Conservation (phyloP, 768 basidiomycete genomes). For the Boletus fagicola region DNA sequence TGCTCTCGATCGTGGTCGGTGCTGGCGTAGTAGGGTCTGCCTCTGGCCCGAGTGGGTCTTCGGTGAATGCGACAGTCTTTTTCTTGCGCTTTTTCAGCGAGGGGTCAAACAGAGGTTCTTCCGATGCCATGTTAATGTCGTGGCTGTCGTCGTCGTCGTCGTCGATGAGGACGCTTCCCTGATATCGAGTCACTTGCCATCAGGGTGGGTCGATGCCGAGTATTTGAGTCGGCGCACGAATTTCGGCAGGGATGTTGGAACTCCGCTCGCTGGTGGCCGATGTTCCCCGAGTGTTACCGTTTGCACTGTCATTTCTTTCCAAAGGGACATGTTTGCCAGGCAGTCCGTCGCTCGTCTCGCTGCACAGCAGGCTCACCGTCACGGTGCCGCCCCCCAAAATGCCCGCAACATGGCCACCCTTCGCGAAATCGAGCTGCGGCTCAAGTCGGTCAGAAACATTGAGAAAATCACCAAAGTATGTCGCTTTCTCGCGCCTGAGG, state of each 20-base stretch:
- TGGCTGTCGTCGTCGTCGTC: constrained; percentile 18
- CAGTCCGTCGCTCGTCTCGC: constrained; percentile 45
- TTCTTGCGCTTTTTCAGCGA: constrained; percentile 88
- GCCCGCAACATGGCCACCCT: constrained; percentile 95
- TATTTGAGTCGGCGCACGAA: constrained; percentile 24
- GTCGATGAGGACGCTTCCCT: constrained; percentile 15
- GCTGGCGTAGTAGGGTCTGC: constrained; percentile 80
- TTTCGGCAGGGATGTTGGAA: constrained; percentile 15
- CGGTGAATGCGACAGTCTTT: constrained; percentile 80
- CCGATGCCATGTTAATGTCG: constrained; percentile 47
- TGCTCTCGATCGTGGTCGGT: constrained; percentile 68
- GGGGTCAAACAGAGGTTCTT: constrained; percentile 79
- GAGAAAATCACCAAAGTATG: constrained; percentile 99
- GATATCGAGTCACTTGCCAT: constrained; percentile 12
- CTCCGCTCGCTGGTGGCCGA: constrained; percentile 40
- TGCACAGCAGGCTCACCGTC: constrained; percentile 37
- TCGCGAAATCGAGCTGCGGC: constrained; percentile 93
- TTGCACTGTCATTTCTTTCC: neutral
- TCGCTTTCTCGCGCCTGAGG: constrained; percentile 5
- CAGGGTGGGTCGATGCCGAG: constrained; percentile 24
- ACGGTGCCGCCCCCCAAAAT: constrained; percentile 41
- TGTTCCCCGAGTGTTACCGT: constrained; percentile 26
- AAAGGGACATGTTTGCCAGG: constrained; percentile 47
- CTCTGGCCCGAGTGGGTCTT: constrained; percentile 79
- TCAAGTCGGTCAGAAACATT: constrained; percentile 96